Evolutionary conservation across 805 yeast species (phyloP).

Genomic region (Osmozyma mogii): DNA sequence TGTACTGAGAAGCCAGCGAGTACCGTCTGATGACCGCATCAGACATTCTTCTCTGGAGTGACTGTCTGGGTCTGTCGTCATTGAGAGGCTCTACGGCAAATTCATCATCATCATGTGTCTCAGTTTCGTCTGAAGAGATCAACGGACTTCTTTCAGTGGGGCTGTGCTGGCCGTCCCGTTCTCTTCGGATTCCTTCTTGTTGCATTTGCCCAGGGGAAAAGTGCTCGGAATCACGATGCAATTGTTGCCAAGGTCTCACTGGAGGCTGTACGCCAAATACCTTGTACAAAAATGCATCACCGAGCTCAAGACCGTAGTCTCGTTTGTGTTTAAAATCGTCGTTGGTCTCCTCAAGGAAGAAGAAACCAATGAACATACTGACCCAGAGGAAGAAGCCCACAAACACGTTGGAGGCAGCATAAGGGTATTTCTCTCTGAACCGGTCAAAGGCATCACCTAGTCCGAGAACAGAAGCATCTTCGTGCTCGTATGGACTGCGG

Average conservation of each 20-base stretch:
- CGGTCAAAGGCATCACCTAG: conserved; percentile 10
- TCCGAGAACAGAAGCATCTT: not conserved
- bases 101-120: conserved; percentile 1
- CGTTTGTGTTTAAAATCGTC: conserved; percentile 26
- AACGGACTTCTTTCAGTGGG: no score
- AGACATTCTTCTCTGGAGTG: conserved; percentile 5
- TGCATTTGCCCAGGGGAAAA: no score
- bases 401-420: conserved; percentile 45
- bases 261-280: conserved; percentile 14
- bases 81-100: conserved; percentile 4
- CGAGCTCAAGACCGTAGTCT: conserved; percentile 40
- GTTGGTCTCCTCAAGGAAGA: conserved; percentile 50
- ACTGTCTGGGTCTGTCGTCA: no score
- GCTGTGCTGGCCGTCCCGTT: no score
- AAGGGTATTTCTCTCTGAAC: conserved; percentile 35
- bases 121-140: not conserved
- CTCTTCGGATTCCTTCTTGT: no score
- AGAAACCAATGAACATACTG: conserved; percentile 31
- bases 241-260: conserved; percentile 16
- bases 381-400: conserved; percentile 29
- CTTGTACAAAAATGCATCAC: conserved; percentile 23
- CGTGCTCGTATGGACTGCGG: conserved; percentile 10
- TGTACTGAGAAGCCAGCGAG: conserved; percentile 7
- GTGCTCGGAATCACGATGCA: not conserved
- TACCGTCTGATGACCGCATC: conserved; percentile 11